phyloP scores from a whole-genome alignment of 2,329 filamentous ascomycete species.

The Ophiostoma ips region DNA sequence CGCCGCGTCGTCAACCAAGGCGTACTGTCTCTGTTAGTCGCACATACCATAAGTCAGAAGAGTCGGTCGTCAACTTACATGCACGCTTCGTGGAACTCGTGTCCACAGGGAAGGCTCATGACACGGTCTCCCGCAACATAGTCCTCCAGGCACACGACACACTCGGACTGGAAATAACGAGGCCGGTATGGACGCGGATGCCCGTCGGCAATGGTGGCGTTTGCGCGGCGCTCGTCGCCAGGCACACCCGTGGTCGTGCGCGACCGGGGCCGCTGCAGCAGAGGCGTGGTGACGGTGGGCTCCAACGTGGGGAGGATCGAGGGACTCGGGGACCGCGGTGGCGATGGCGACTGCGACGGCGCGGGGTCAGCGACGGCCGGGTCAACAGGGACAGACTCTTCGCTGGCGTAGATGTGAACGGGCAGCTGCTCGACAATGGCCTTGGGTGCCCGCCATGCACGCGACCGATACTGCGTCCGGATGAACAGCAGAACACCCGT shows the following conservation, averaged over 20 bases:
- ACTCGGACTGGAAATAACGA: conserved; percentile 55
- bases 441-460: conserved; percentile 94
- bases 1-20: conserved; percentile 93
- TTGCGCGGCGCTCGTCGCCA: conserved; percentile 32
- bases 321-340: conserved; percentile 40
- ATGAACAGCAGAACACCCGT: conserved; percentile 81
- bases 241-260: conserved; percentile 48
- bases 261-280: conserved; percentile 58
- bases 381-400: too few relatives aligned
- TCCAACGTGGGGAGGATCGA: conserved; percentile 50
- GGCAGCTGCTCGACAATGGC: conserved; percentile 90
- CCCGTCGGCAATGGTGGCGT: conserved; percentile 23
- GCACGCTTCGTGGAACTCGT: conserved; percentile 96
- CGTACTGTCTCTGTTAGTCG: conserved; percentile 43
- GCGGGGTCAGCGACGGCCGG: too few relatives aligned
- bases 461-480: conserved; percentile 73
- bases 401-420: conserved; percentile 90
- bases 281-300: conserved; percentile 61
- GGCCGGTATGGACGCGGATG: conserved; percentile 21
- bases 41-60: not conserved
- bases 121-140: conserved; percentile 88
- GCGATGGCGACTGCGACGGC: conserved; percentile 40
- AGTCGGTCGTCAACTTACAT: conserved; percentile 70
- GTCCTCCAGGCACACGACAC: conserved; percentile 92
- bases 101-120: conserved; percentile 93